Evolutionary conservation across 2,329 filamentous ascomycete genomes (phyloP).

Genomic region (Colletotrichum zoysiae): DNA sequence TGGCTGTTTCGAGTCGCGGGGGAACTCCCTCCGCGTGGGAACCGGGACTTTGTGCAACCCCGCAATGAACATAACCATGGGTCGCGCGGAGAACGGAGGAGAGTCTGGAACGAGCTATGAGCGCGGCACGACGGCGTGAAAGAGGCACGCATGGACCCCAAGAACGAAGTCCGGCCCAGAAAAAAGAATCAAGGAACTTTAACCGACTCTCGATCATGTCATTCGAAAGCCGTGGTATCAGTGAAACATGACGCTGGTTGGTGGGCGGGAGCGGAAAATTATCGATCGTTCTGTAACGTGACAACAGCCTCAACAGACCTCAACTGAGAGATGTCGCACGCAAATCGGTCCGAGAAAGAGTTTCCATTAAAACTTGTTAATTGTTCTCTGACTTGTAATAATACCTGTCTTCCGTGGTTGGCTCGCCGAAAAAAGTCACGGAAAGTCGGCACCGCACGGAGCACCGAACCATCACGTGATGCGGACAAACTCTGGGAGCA

Average conservation of each 20-base stretch:
- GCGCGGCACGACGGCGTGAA: conserved; percentile 19
- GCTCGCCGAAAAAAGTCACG: neutral
- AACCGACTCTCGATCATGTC: neutral
- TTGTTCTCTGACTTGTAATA: too few species aligned
- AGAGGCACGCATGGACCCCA: conserved; percentile 13
- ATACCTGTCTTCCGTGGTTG: neutral
- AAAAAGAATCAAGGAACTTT: neutral
- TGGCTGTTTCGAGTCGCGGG: conserved; percentile 34
- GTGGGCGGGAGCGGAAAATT: neutral
- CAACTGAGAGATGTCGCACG: neutral
- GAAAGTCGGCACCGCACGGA: conserved; percentile 10
- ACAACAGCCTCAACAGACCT: too few species aligned
- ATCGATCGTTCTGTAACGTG: too few species aligned
- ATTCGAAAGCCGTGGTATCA: neutral
- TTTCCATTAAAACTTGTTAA: neutral
- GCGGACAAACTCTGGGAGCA: conserved; percentile 29
- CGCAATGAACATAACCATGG: conserved; percentile 29
- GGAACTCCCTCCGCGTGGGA: conserved; percentile 34
- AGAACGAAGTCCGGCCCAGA: neutral
- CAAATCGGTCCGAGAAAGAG: neutral
- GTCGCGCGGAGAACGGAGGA: neutral
- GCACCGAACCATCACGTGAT: conserved; percentile 29
- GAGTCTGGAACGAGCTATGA: conserved; percentile 10
- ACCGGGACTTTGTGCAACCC: conserved; percentile 18
- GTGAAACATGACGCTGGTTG: neutral